A percentile compares a stretch with the other conserved stretches of the same genome.
phyloP scores from a whole-genome alignment of 129 eudicot species.

The Artemisia tridentata region DNA sequence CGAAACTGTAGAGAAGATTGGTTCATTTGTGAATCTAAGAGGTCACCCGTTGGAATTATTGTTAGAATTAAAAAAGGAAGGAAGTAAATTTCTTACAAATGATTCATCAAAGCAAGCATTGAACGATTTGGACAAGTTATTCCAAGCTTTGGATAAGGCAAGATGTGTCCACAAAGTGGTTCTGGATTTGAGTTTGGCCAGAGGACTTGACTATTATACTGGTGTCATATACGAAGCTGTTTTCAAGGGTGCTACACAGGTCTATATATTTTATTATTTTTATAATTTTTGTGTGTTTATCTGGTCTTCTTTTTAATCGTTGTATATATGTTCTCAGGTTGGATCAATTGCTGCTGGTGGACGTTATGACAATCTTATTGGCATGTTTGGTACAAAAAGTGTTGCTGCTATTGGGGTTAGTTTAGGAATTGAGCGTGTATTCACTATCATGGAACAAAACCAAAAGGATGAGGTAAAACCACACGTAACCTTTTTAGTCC shows the following conservation, averaged over 20 bases:
- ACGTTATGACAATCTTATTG: constrained; percentile 82
- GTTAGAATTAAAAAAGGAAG: constrained; percentile 55
- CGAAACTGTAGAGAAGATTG: constrained; percentile 69
- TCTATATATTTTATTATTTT: neutral
- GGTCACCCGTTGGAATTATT: constrained; percentile 69
- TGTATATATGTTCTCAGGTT: constrained; percentile 37
- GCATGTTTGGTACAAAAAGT: constrained; percentile 75
- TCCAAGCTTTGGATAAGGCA: constrained; percentile 61
- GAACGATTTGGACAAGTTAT: constrained; percentile 71
- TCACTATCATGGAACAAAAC: constrained; percentile 78
- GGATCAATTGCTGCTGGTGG: constrained; percentile 99
- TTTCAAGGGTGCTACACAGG: constrained; percentile 90
- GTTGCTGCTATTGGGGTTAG: constrained; percentile 92
- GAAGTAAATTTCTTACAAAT: constrained; percentile 56
- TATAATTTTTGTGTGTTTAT: neutral
- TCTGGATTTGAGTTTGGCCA: constrained; percentile 86
- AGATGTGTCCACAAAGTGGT: constrained; percentile 66
- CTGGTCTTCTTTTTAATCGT: neutral
- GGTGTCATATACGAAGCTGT: constrained; percentile 94
- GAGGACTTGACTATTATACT: constrained; percentile 94
- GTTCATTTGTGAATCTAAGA: constrained; percentile 59
- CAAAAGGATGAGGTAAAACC: constrained; percentile 62
- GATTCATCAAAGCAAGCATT: constrained; percentile 60
- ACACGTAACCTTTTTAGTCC: neutral
- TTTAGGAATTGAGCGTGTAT: constrained; percentile 85